phyloP scores from a whole-genome alignment of 805 yeast genomes.

The Maudiozyma turicensis region DNA sequence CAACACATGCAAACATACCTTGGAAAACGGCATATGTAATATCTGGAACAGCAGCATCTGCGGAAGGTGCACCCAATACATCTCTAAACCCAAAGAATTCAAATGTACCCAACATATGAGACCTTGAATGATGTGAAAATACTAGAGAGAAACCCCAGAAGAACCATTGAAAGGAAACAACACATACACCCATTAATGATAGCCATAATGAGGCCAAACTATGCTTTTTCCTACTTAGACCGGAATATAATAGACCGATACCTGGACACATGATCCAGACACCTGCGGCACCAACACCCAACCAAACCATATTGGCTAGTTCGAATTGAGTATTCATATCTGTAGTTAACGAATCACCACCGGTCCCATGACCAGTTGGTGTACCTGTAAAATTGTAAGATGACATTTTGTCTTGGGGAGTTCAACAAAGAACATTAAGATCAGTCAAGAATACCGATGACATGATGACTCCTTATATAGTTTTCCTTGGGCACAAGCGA shows the following conservation, averaged over 20 bases:
- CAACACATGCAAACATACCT: conserved; percentile 92
- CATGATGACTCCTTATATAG: too few species aligned
- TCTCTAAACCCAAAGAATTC: conserved; percentile 70
- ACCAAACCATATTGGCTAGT: conserved; percentile 77
- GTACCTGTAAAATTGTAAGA: conserved; percentile 31
- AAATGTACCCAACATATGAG: conserved; percentile 73
- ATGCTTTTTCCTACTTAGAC: conserved; percentile 88
- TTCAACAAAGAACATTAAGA: background rate
- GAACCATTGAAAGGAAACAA: conserved; percentile 91
- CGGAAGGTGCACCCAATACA: conserved; percentile 73
- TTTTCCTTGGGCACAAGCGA: too few species aligned
- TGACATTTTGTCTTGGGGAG: conserved; percentile 16
- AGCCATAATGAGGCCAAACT: conserved; percentile 95
- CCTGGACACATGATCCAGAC: conserved; percentile 98
- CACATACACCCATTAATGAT: conserved; percentile 75
- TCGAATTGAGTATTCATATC: conserved; percentile 66
- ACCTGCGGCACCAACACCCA: conserved; percentile 62
- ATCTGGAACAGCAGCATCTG: conserved; percentile 69
- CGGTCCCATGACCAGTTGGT: conserved; percentile 55
- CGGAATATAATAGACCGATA: conserved; percentile 85
- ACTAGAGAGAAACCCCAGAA: conserved; percentile 95
- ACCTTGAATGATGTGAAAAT: conserved; percentile 56
- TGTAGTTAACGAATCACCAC: conserved; percentile 67
- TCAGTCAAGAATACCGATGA: too few species aligned
- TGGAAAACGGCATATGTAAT: conserved; percentile 84